phyloP scores from a whole-genome alignment of 169 alveolate species.

The Plasmodium yoelii region DNA sequence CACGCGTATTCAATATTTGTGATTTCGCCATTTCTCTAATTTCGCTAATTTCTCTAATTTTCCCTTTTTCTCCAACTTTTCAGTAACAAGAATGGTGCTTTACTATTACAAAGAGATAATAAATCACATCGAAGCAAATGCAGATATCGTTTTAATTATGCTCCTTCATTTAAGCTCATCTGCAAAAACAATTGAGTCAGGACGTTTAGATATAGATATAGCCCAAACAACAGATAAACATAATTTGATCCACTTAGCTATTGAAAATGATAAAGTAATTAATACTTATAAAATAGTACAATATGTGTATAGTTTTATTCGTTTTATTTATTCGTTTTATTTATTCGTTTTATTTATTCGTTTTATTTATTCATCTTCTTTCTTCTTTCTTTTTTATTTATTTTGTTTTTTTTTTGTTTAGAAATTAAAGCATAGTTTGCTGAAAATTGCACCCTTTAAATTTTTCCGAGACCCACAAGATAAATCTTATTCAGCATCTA shows the following conservation, averaged over 20 bases:
- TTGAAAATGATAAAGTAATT: slow-evolving; percentile 25
- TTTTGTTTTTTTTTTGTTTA: neutral
- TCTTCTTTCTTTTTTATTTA: too few relatives aligned
- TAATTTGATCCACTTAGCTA: slow-evolving; percentile 19
- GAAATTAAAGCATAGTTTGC: neutral
- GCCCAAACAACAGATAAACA: slow-evolving; percentile 7
- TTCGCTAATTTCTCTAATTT: too few relatives aligned
- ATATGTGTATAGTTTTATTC: neutral
- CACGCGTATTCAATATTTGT: too few relatives aligned
- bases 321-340: neutral
- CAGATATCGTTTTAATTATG: slow-evolving; percentile 47
- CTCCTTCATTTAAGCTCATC: slow-evolving; percentile 38
- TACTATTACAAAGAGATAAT: slow-evolving; percentile 40
- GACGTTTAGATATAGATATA: slow-evolving; percentile 23
- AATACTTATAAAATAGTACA: neutral
- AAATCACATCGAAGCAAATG: slow-evolving; percentile 34
- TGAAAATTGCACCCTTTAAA: slow-evolving; percentile 47
- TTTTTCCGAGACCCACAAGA: slow-evolving; percentile 60
- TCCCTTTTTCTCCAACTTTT: too few relatives aligned
- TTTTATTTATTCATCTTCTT: too few relatives aligned
- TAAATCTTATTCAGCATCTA: slow-evolving; percentile 23
- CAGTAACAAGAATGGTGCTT: slow-evolving; percentile 21
- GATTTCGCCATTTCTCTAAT: too few relatives aligned
- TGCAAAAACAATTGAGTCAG: slow-evolving; percentile 20
- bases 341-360: neutral